Percentiles rank a stretch among this genome's conserved stretches.
phyloP scores from a whole-genome alignment of 2,329 filamentous ascomycete species.

The Rugonectria rugulosa region DNA sequence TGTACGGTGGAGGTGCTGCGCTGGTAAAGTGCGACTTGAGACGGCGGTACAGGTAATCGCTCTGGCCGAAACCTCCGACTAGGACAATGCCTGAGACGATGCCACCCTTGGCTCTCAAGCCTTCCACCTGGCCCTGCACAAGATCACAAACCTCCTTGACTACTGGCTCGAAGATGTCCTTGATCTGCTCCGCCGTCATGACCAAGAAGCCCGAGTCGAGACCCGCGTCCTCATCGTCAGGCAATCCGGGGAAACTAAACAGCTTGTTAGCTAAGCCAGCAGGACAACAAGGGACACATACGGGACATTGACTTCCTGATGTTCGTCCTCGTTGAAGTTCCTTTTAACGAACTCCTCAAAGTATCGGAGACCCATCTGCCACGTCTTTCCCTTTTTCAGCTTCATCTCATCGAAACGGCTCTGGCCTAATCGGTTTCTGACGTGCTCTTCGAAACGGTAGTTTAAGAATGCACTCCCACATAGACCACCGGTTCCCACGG shows the following conservation, averaged over 20 bases:
- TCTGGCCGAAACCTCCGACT: constrained; percentile 83
- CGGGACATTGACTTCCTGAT: constrained; percentile 80
- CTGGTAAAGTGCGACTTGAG: constrained; percentile 74
- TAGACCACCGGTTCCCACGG: constrained; percentile 78
- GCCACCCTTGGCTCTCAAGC: constrained; percentile 66
- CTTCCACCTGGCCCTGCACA: constrained; percentile 71
- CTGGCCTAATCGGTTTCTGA: constrained; percentile 71
- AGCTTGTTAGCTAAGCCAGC: not conserved
- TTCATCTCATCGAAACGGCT: constrained; percentile 78
- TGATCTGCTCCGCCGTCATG: constrained; percentile 73
- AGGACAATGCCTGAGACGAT: constrained; percentile 78
- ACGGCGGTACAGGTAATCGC: constrained; percentile 75
- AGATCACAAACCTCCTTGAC: constrained; percentile 74
- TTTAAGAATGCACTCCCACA: constrained; percentile 83
- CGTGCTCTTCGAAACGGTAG: constrained; percentile 81
- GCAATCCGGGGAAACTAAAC: constrained; percentile 71
- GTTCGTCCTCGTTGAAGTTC: constrained; percentile 82
- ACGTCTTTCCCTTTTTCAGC: constrained; percentile 78
- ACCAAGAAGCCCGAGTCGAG: constrained; percentile 80
- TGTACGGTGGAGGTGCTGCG: constrained; percentile 68
- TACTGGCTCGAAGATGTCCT: constrained; percentile 78
- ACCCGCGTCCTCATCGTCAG: constrained; percentile 78
- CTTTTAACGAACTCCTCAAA: constrained; percentile 88
- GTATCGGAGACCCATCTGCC: constrained; percentile 80
- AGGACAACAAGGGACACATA: constrained; percentile 45